Base-by-base conservation (phyloP, 2,329 filamentous ascomycete genomes). In the Aureobasidium lini region DNA sequence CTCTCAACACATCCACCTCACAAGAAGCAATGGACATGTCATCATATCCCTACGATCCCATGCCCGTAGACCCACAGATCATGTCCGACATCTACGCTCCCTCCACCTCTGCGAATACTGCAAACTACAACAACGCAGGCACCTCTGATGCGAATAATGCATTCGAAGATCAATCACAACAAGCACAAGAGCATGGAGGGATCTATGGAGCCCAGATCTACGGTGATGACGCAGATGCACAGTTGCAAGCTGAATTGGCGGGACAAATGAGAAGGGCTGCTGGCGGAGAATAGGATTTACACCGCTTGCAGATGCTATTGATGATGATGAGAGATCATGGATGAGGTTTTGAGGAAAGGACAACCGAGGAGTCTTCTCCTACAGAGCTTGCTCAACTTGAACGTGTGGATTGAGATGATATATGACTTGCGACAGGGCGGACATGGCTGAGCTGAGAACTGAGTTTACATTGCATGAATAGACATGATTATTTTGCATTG, bases 41-140 rank as follows among this genome's bases (percentile, higher is more conserved):
- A 23, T 70, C 73, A 34, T 77, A 76, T 60, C 70, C 73, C 28
- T 79, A 76, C 61, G 75, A 80, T 43, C 75, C 81, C 53, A 75
- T 85, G 70, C 82, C 82, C 2, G 76, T 84, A 43, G 83, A 86
- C 61, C 83, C 83, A 2, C 82, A 83, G 39, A 82, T 86, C 49
- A 84, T 85, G 76, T 15, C 9, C 44, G 75, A 79, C 34, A 62
- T 10, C 39, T 32, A 29, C 46, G 23, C 23, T 23, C 4, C 23
- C 23, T 23, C 23, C 23, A 23, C 23, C 23, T 23, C 23, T 23
- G 23, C 23, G 23, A 23, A 23, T 23, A 23, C 23, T 23, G 23
- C 23, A 23, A 23, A 23, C 23, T 23, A 3, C 23, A 23, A 23
- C 23, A 23, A 23, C 23, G 23, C 23, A 23, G 23, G 23, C 23